Evolutionary conservation across 257 asterid genomes (phyloP).

Genomic region (Ophiorrhiza pumila): DNA sequence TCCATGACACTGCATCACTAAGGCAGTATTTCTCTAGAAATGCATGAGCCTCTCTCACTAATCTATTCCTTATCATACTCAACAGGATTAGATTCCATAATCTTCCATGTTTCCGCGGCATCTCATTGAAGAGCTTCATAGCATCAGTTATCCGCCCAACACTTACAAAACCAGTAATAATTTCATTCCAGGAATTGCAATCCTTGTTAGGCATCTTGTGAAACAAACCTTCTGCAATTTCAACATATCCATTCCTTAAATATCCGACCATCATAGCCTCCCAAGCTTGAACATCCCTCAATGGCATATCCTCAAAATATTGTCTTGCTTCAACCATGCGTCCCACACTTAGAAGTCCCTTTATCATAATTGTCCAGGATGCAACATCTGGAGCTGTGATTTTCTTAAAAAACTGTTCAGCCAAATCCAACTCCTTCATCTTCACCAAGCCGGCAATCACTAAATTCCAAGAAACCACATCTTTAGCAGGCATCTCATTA

Average conservation of each 20-base stretch:
- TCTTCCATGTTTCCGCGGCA: conserved; percentile 40
- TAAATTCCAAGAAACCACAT: conserved; percentile 65
- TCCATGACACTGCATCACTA: conserved; percentile 43
- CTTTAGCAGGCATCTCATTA: conserved; percentile 39
- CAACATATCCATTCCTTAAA: conserved; percentile 30
- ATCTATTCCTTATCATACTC: conserved; percentile 36
- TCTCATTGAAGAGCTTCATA: conserved; percentile 44
- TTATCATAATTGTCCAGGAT: conserved; percentile 64
- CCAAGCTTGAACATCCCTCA: conserved; percentile 59
- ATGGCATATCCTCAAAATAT: conserved; percentile 49
- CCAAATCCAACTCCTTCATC: conserved; percentile 35
- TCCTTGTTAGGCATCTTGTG: conserved; percentile 61
- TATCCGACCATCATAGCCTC: conserved; percentile 51
- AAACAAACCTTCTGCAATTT: conserved; percentile 53
- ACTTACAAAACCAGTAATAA: conserved; percentile 43
- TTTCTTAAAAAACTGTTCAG: conserved; percentile 39
- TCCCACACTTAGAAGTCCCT: conserved; percentile 42
- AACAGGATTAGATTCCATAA: conserved; percentile 49
- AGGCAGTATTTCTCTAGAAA: conserved; percentile 42
- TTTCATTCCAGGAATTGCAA: conserved; percentile 42
- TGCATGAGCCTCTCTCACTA: conserved; percentile 52
- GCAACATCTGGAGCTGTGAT: conserved; percentile 49
- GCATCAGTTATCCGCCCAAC: conserved; percentile 40
- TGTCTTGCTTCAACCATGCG: conserved; percentile 46
- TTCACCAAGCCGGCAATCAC: conserved; percentile 52